Percentiles rank a stretch among this genome's conserved stretches.
These are phyloP conservation scores for Truncatella angustata DNA, from an alignment of 2,329 filamentous ascomycete species.

Conservation along the genomic window DNA sequence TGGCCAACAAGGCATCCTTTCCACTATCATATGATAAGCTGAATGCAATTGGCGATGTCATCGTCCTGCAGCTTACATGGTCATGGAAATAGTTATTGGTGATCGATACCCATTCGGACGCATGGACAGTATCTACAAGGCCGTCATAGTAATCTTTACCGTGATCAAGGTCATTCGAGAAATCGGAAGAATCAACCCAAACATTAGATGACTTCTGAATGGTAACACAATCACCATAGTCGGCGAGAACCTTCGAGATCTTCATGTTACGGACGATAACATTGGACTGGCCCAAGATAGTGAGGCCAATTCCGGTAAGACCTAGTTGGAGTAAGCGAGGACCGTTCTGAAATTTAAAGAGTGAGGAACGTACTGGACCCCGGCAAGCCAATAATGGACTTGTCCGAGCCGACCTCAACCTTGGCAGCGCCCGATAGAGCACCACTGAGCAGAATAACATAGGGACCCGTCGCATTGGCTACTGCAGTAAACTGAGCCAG, in stretches of 20 bases:
- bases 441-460: constrained; percentile 45
- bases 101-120: constrained; percentile 57
- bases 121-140: constrained; percentile 63
- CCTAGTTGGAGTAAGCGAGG: neutral
- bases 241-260: constrained; percentile 54
- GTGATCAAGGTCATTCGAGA: constrained; percentile 56
- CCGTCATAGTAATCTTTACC: constrained; percentile 72
- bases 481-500: constrained; percentile 49
- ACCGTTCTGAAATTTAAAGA: neutral
- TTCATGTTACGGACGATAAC: constrained; percentile 63
- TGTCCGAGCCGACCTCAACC: constrained; percentile 47
- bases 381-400: constrained; percentile 45
- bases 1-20: constrained; percentile 47
- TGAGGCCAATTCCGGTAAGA: constrained; percentile 47
- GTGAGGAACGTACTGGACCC: constrained; percentile 28
- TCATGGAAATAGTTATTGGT: constrained; percentile 43
- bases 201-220: constrained; percentile 57
- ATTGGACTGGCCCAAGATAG: constrained; percentile 52
- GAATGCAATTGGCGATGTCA: no score
- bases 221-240: constrained; percentile 57
- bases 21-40: constrained; percentile 16
- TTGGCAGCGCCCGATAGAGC: constrained; percentile 40
- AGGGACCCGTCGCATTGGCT: constrained; percentile 41
- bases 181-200: constrained; percentile 68
- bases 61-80: constrained; percentile 38